These are phyloP conservation scores for Fusarium pilosicola DNA, from an alignment of 2,329 filamentous ascomycete species.

Conservation along the genomic window DNA sequence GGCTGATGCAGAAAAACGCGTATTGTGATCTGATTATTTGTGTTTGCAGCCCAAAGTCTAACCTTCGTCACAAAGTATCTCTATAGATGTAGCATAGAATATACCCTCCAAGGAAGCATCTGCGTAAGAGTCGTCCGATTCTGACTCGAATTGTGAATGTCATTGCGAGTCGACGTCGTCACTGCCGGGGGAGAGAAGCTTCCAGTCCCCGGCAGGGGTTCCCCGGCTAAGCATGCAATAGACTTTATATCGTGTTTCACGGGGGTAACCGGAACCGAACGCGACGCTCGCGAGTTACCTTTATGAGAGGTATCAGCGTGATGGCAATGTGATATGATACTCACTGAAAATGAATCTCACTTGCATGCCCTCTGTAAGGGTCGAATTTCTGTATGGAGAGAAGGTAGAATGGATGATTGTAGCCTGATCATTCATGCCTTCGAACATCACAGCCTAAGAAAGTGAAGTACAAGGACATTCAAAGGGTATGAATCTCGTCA, in stretches of 20 bases:
- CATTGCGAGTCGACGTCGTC: neutral
- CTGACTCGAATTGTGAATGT: neutral
- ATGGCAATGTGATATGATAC: no score
- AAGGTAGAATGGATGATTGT: neutral
- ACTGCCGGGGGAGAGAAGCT: neutral
- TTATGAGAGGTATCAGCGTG: fast-evolving
- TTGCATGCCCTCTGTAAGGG: fast-evolving
- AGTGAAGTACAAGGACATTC: neutral
- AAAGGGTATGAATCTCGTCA: neutral
- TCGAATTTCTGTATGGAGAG: fast-evolving
- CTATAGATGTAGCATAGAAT: neutral
- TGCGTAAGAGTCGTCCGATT: neutral
- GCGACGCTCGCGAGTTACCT: neutral
- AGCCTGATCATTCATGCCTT: fast-evolving
- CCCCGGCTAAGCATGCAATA: neutral
- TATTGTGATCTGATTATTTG: neutral
- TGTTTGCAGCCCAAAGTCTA: neutral
- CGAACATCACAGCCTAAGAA: no score
- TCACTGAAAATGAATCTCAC: neutral
- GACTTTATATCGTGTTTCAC: neutral
- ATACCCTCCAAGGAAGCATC: neutral
- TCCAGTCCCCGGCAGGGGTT: neutral
- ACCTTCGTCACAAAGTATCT: neutral
- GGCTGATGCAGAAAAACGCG: neutral
- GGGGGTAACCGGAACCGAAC: neutral